Conservation (phyloP, 805 yeast genomes). For the Teunomyces panamensis region DNA sequence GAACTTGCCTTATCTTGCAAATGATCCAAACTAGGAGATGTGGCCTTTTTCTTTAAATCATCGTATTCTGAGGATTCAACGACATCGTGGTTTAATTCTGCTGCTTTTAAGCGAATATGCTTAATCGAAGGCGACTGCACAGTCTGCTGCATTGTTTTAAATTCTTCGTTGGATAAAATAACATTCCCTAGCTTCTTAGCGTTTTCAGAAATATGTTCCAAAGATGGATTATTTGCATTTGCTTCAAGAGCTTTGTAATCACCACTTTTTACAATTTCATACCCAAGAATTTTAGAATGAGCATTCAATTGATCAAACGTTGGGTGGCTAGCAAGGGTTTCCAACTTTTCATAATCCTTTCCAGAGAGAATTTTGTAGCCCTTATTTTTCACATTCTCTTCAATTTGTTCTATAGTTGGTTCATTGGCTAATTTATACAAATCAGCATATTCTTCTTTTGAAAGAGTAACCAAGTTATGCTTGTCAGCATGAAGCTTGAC, state of each 20-base stretch:
- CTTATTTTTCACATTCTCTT: constrained; percentile 8
- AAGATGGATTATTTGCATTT: constrained; percentile 19
- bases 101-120: constrained; percentile 12
- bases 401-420: constrained; percentile 22
- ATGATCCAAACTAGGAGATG: neutral
- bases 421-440: constrained; percentile 28
- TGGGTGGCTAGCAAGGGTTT: constrained; percentile 16
- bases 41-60: neutral
- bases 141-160: constrained; percentile 10
- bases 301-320: constrained; percentile 16
- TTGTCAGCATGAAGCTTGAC: constrained; percentile 34
- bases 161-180: constrained; percentile 13
- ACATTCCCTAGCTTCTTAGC: constrained; percentile 18
- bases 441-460: constrained; percentile 30
- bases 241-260: constrained; percentile 12
- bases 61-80: constrained; percentile 5
- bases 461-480: constrained; percentile 30
- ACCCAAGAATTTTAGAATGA: constrained; percentile 11
- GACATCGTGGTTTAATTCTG: constrained; percentile 1
- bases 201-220: constrained; percentile 10
- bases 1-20: neutral
- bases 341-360: constrained; percentile 11
- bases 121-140: constrained; percentile 15
- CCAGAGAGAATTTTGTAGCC: constrained; percentile 18
- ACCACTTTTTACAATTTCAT: constrained; percentile 9